Evolutionary conservation across 2,329 filamentous ascomycete genomes (phyloP).

Genomic region (Colletotrichum theobromicola): DNA sequence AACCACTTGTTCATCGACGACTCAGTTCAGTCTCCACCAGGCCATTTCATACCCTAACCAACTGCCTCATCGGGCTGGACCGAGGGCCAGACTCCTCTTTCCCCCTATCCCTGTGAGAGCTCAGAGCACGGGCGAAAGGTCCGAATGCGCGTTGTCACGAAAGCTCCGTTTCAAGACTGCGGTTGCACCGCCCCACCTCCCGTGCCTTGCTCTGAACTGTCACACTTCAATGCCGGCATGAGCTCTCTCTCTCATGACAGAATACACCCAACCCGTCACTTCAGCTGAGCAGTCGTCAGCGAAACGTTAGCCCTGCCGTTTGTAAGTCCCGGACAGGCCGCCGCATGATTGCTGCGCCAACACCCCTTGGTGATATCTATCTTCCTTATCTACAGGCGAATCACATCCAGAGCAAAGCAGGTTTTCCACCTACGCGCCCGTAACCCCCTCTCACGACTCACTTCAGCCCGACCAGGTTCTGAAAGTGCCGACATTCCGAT

Average conservation of each 20-base stretch:
- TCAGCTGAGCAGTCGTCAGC: not conserved
- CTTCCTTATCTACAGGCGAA: not conserved
- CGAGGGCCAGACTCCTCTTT: not conserved
- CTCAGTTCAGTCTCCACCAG: not conserved
- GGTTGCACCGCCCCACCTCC: slow-evolving; percentile 10
- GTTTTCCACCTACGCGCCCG: not conserved
- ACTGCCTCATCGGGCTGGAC: slow-evolving; percentile 17
- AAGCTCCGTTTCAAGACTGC: slow-evolving; percentile 19
- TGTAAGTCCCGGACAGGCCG: not conserved
- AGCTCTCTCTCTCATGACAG: not conserved
- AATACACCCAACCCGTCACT: not conserved
- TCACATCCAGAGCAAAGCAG: not conserved
- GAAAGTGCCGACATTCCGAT: not conserved
- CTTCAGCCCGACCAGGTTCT: not conserved
- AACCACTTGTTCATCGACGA: not conserved
- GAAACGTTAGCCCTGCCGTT: not conserved
- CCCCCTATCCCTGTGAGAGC: not conserved
- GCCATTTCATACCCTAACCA: not conserved
- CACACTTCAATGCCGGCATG: slow-evolving; percentile 14
- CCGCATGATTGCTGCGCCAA: not conserved
- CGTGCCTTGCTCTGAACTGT: slow-evolving; percentile 4
- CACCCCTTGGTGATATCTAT: not conserved
- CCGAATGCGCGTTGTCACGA: slow-evolving; percentile 11
- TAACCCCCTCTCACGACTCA: not conserved
- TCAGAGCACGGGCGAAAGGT: slow-evolving; percentile 9